phyloP scores from a whole-genome alignment of 2,329 filamentous ascomycete genomes.

The Beauveria caledonica region DNA sequence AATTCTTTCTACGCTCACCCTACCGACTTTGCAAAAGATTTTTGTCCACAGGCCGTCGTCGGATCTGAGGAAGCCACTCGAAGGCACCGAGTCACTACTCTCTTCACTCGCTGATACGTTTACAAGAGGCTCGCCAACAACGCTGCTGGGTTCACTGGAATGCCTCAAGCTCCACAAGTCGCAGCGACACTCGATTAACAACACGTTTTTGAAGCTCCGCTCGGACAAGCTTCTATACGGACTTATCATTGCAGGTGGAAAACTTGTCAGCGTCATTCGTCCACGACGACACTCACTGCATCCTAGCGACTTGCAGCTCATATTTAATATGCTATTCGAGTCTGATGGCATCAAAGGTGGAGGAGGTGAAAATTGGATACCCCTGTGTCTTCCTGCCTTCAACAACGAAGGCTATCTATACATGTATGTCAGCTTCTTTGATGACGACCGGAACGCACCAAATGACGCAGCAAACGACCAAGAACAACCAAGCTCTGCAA shows the following conservation, averaged over 20 bases:
- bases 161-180: constrained; percentile 88
- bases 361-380: constrained; percentile 93
- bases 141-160: constrained; percentile 81
- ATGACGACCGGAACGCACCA: constrained; percentile 37
- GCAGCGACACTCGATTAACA: constrained; percentile 79
- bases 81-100: constrained; percentile 84
- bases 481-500: constrained; percentile 50
- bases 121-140: constrained; percentile 82
- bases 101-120: constrained; percentile 93
- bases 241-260: constrained; percentile 83
- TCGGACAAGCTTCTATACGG: constrained; percentile 81
- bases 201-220: constrained; percentile 70
- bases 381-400: constrained; percentile 89
- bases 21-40: constrained; percentile 77
- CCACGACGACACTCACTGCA: constrained; percentile 94
- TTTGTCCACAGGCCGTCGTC: constrained; percentile 90
- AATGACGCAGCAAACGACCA: constrained; percentile 35
- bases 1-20: constrained; percentile 86
- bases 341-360: constrained; percentile 85
- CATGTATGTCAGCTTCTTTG: constrained; percentile 97
- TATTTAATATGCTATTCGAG: constrained; percentile 99
- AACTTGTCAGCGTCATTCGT: constrained; percentile 87
- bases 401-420: constrained; percentile 96
- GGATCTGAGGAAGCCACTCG: constrained; percentile 78
- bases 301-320: constrained; percentile 87